A percentile compares a stretch with the other conserved stretches of the same genome.
These are phyloP conservation scores for Erysimum cheiri DNA, from an alignment of 441 rosid species.

Conservation along the genomic window DNA sequence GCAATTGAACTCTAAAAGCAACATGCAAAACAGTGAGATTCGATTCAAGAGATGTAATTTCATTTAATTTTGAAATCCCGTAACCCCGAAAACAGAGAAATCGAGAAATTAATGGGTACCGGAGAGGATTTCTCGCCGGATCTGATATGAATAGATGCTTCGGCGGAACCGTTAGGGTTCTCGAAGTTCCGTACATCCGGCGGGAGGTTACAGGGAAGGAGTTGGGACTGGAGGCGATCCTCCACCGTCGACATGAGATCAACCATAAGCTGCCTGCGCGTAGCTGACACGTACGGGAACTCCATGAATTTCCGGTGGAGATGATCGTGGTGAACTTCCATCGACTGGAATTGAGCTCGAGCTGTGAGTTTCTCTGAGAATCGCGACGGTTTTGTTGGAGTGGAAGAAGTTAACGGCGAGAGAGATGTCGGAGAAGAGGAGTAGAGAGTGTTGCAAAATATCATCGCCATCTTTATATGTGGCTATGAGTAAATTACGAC, in stretches of 20 bases:
- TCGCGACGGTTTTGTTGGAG: constrained; percentile 33
- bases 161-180: constrained; percentile 59
- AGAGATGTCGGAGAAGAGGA: constrained; percentile 36
- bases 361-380: constrained; percentile 25
- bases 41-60: background rate
- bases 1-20: background rate
- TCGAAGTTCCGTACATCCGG: constrained; percentile 59
- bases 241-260: constrained; percentile 70
- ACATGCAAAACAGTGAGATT: constrained; percentile 19
- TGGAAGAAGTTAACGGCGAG: constrained; percentile 25
- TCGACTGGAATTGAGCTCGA: constrained; percentile 39
- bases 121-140: constrained; percentile 61
- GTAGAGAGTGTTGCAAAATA: constrained; percentile 39
- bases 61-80: background rate
- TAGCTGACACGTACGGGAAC: constrained; percentile 65
- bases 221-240: constrained; percentile 56
- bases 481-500: constrained; percentile 7
- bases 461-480: constrained; percentile 52
- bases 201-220: constrained; percentile 69
- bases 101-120: constrained; percentile 38
- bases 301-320: constrained; percentile 57
- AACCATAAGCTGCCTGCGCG: constrained; percentile 59
- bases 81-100: background rate
- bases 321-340: constrained; percentile 47
- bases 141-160: constrained; percentile 65